Base-by-base conservation (phyloP, 306 rosid species). In the Senna tora region DNA sequence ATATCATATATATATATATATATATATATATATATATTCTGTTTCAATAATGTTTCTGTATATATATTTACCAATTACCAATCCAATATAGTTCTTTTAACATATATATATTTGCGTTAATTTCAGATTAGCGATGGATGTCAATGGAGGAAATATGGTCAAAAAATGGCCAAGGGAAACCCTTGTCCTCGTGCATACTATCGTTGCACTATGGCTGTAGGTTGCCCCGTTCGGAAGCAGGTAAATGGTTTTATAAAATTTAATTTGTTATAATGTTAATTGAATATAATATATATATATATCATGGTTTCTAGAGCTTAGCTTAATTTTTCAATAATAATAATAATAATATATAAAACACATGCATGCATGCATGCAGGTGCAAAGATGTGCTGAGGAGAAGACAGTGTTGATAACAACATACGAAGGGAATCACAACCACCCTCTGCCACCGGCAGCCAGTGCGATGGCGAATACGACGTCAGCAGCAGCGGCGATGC, bases 61-160 rank as follows among this genome's bases (percentile, higher is more conserved):
- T 54, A 21, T 54, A 53, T 12, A n/a, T n/a, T n/a, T n/a, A n/a
- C n/a, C n/a, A n/a, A n/a, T n/a, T n/a, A 53, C 25, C 4, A 43
- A 28, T 65, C 7, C 0, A 28, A 7, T 47, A n/a, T n/a, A n/a
- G n/a, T n/a, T 30, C 41, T 46, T 10, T 7, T 9, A 25, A 25
- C 30, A 25, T 3, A 25, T 25, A 36, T 36, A 1, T 65, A n/a
- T n/a, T n/a, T n/a, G n/a, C n/a, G n/a, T n/a, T n/a, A n/a, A n/a
- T 55, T 67, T 63, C 74, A 86, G 90, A 86, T 86, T 34, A 75
- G 75, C 3, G 96, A 89, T 61, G 96, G 96, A 33, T 89, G 90
- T 65, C 90, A 89, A 41, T 89, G 96, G 96, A 84, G 96, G 52
- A 89, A 89, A 77, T 89, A 89, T 60, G 96, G 96, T 19, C 96